phyloP scores from a whole-genome alignment of 345 rosid species.

The Corymbia maculata region DNA sequence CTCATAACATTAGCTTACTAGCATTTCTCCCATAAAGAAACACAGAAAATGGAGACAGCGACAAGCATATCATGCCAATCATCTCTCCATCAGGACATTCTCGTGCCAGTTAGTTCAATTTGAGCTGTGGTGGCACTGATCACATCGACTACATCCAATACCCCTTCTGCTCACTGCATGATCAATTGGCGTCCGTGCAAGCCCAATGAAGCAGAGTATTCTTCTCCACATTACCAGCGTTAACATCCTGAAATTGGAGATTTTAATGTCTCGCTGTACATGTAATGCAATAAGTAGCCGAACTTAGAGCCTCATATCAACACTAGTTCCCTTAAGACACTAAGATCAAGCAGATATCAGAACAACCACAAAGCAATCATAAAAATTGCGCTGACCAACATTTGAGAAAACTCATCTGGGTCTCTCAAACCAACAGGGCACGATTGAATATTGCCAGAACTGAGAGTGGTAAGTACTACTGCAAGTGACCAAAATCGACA shows the following conservation, averaged over 20 bases:
- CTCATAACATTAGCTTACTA: not conserved
- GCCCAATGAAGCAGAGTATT: constrained; percentile 86
- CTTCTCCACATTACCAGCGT: constrained; percentile 60
- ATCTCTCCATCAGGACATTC: constrained; percentile 14
- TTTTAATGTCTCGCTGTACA: not conserved
- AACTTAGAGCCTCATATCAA: not conserved
- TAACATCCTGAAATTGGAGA: constrained; percentile 2
- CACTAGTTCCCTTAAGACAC: not conserved
- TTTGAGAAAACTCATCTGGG: not conserved
- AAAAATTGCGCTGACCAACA: not conserved
- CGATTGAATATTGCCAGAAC: not conserved
- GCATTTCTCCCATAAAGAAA: not conserved
- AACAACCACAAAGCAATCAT: not conserved
- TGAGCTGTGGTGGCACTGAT: constrained; percentile 52
- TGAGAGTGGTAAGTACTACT: not conserved
- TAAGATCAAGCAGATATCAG: not conserved
- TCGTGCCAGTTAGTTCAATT: constrained; percentile 45
- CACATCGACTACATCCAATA: constrained; percentile 55
- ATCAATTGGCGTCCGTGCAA: constrained; percentile 63
- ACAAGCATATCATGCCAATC: not conserved
- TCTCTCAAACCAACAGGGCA: not conserved
- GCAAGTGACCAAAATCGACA: not conserved
- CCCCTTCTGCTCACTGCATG: constrained; percentile 60
- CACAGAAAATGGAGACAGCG: not conserved
- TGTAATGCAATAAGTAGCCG: not conserved